Conservation (phyloP, 2,329 filamentous ascomycete species). For the Coniochaeta sp. region DNA sequence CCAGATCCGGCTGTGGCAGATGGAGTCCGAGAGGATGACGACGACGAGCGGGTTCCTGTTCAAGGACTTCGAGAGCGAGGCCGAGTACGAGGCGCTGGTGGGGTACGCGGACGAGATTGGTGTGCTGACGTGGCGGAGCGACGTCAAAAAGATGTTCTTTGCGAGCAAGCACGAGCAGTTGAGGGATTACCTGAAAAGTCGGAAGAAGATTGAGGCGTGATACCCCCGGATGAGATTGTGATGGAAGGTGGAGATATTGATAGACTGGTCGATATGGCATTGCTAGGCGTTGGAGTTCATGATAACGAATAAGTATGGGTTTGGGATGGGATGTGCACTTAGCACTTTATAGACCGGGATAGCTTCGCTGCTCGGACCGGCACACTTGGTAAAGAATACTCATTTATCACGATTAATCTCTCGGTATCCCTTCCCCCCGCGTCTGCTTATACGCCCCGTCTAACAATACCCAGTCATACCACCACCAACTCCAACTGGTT, state of each 20-base stretch:
- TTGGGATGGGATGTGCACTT: too few relatives aligned
- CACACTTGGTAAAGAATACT: neutral
- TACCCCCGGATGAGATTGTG: neutral
- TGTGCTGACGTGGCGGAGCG: constrained; percentile 81
- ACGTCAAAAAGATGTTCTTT: constrained; percentile 78
- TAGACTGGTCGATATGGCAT: constrained; percentile 9
- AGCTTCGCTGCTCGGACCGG: too few relatives aligned
- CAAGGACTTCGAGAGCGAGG: constrained; percentile 70
- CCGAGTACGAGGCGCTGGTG: constrained; percentile 64
- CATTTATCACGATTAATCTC: neutral
- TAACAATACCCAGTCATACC: neutral
- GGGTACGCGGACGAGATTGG: constrained; percentile 86
- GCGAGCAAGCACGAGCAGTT: constrained; percentile 88
- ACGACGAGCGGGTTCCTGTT: constrained; percentile 79
- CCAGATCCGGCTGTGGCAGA: constrained; percentile 95
- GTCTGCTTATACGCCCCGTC: neutral
- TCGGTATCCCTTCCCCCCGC: neutral
- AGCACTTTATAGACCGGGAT: too few relatives aligned
- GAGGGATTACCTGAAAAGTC: constrained; percentile 66
- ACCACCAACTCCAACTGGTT: too few relatives aligned
- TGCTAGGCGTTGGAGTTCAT: constrained; percentile 9
- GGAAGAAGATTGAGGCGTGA: constrained; percentile 41
- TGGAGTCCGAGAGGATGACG: constrained; percentile 92
- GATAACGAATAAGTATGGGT: neutral
- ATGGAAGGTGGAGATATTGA: neutral